phyloP scores from a whole-genome alignment of 1,139 yeast species.

The Scheffersomyces lignicola region DNA sequence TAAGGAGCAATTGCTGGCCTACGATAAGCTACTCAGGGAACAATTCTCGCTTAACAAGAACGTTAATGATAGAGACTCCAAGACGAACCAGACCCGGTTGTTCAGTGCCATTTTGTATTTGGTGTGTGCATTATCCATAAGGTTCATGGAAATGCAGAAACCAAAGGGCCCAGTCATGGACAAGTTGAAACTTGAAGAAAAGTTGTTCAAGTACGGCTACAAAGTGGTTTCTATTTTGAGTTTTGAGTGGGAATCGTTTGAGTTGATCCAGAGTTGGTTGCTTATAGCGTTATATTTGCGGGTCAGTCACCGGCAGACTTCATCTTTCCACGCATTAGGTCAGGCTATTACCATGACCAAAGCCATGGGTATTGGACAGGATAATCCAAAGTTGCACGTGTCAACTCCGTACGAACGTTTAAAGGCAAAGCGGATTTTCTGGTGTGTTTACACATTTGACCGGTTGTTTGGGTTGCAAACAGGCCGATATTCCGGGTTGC shows the following conservation, averaged over 20 bases:
- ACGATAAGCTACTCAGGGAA: slow-evolving; percentile 18
- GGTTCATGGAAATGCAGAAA: slow-evolving; percentile 51
- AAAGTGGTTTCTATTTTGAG: slow-evolving; percentile 48
- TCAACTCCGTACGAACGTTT: slow-evolving; percentile 46
- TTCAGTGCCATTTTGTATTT: slow-evolving; percentile 55
- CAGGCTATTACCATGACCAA: slow-evolving; percentile 55
- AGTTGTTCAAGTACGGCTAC: slow-evolving; percentile 51
- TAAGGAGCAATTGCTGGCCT: slow-evolving; percentile 49
- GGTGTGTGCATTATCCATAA: slow-evolving; percentile 51
- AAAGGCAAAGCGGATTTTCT: slow-evolving; percentile 56
- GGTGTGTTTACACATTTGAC: slow-evolving; percentile 60
- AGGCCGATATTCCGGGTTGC: slow-evolving; percentile 49
- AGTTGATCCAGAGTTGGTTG: slow-evolving; percentile 64
- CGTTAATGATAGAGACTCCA: slow-evolving; percentile 17
- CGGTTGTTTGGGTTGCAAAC: slow-evolving; percentile 54
- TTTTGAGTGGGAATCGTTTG: slow-evolving; percentile 70
- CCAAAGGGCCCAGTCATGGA: slow-evolving; percentile 34
- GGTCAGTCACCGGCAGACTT: slow-evolving; percentile 56
- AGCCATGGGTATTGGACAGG: slow-evolving; percentile 55
- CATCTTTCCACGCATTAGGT: slow-evolving; percentile 53
- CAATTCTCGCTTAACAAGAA: slow-evolving; percentile 11
- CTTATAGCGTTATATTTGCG: slow-evolving; percentile 55
- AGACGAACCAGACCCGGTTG: slow-evolving; percentile 38
- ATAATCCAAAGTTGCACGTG: slow-evolving; percentile 14
- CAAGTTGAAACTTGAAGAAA: slow-evolving; percentile 45